Percentiles rank a stretch among this genome's conserved stretches.
phyloP scores from a whole-genome alignment of 208 protist genomes.

The Acanthamoeba lenticulata region DNA sequence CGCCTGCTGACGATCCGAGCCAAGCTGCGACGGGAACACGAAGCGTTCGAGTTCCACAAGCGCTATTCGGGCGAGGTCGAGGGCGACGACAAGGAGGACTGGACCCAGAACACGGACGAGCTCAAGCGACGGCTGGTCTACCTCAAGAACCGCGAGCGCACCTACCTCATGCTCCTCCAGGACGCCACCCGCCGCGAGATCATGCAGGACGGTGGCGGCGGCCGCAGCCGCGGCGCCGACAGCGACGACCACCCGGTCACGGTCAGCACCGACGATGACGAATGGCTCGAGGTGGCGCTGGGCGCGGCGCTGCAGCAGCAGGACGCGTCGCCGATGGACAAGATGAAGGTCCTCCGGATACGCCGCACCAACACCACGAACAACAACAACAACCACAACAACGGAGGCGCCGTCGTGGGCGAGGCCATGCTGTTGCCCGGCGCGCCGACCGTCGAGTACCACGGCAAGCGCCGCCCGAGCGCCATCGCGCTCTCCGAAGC shows the following conservation, averaged over 20 bases:
- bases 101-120: conserved; percentile 5
- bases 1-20: not conserved
- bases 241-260: not conserved
- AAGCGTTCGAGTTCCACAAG: conserved; percentile 34
- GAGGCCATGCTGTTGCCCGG: not conserved
- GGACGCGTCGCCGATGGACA: not conserved
- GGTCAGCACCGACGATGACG: not conserved
- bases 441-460: not conserved
- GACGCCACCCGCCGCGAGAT: not conserved
- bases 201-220: not conserved
- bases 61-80: not conserved
- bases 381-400: no score
- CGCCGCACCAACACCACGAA: not conserved
- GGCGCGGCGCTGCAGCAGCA: no score
- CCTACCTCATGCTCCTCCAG: not conserved
- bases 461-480: not conserved
- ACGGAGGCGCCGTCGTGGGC: no score
- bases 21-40: not conserved
- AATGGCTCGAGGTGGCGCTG: not conserved
- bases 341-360: not conserved
- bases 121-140: not conserved
- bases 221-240: not conserved
- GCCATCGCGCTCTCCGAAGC: not conserved
- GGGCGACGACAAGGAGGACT: not conserved
- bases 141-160: not conserved